Evolutionary conservation across 371 early-diverging fungal species (phyloP).

Genomic region (Mucor circinelloides): DNA sequence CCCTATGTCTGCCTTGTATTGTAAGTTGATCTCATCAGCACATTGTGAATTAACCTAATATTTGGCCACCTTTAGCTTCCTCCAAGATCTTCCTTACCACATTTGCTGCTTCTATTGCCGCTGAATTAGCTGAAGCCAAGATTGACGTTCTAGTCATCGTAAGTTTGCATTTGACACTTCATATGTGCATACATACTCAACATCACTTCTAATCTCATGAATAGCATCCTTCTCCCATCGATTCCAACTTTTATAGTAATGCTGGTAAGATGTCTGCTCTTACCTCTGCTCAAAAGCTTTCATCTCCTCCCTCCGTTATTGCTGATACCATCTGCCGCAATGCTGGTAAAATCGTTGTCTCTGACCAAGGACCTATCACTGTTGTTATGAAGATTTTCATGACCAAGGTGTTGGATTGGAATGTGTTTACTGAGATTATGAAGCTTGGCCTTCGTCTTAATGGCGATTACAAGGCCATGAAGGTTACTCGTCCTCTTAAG

Average conservation of each 20-base stretch:
- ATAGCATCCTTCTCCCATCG: conserved; percentile 64
- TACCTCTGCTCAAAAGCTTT: conserved; percentile 48
- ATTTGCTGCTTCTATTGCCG: conserved; percentile 61
- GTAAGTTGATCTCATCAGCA: conserved; percentile 24
- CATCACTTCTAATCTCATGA: not conserved
- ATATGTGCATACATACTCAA: not conserved
- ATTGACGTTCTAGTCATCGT: conserved; percentile 64
- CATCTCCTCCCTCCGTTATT: conserved; percentile 55
- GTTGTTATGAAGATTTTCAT: conserved; percentile 53
- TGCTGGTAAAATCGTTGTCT: conserved; percentile 59
- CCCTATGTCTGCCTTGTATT: conserved; percentile 60
- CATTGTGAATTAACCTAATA: not conserved
- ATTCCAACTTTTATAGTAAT: conserved; percentile 63
- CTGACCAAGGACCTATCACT: conserved; percentile 62
- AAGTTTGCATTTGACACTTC: conserved; percentile 15
- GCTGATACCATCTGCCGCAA: conserved; percentile 59
- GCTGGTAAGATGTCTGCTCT: conserved; percentile 59
- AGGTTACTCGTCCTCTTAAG: conserved; percentile 36
- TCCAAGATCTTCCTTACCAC: conserved; percentile 63
- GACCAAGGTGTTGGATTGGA: conserved; percentile 53
- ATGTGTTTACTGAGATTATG: conserved; percentile 57
- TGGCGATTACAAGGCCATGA: conserved; percentile 60
- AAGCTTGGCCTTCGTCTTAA: conserved; percentile 45
- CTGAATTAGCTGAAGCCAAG: conserved; percentile 56
- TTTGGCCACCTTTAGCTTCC: conserved; percentile 29